phyloP scores from a whole-genome alignment of 345 rosid species.

The Syzygium aqueum region DNA sequence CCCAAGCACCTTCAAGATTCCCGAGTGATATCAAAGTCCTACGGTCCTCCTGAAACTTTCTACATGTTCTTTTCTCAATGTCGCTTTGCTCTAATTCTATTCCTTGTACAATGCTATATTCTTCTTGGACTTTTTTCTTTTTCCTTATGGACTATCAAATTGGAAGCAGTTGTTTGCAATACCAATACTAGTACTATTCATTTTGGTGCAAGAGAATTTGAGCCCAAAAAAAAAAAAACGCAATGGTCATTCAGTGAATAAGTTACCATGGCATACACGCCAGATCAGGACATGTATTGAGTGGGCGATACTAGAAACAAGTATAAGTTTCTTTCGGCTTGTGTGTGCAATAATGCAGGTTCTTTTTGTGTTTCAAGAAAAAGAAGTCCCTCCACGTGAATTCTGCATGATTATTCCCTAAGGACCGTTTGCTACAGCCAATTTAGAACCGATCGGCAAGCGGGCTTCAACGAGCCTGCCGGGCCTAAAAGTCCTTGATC shows the following conservation, averaged over 20 bases:
- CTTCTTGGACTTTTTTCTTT: not conserved
- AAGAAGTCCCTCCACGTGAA: not conserved
- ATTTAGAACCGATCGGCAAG: not conserved
- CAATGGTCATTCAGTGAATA: not conserved
- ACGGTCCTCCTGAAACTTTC: not conserved
- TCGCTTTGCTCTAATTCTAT: not conserved
- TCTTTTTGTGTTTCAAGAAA: not conserved
- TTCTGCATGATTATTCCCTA: not conserved
- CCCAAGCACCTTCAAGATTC: conserved; percentile 43
- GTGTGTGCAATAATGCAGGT: not conserved
- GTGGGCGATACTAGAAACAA: not conserved
- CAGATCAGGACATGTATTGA: not conserved
- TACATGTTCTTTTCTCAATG: not conserved
- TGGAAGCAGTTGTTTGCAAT: not conserved
- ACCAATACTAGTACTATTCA: not conserved
- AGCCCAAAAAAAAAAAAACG: not conserved
- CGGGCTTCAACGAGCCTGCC: not conserved
- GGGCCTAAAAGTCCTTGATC: not conserved
- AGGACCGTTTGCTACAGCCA: not conserved
- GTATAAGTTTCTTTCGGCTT: not conserved
- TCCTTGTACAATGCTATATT: not conserved
- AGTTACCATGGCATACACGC: not conserved
- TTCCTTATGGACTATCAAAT: not conserved
- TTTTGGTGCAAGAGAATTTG: not conserved
- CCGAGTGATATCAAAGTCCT: not conserved